Conservation (phyloP, 441 rosid species). For the Aleurites moluccanus region DNA sequence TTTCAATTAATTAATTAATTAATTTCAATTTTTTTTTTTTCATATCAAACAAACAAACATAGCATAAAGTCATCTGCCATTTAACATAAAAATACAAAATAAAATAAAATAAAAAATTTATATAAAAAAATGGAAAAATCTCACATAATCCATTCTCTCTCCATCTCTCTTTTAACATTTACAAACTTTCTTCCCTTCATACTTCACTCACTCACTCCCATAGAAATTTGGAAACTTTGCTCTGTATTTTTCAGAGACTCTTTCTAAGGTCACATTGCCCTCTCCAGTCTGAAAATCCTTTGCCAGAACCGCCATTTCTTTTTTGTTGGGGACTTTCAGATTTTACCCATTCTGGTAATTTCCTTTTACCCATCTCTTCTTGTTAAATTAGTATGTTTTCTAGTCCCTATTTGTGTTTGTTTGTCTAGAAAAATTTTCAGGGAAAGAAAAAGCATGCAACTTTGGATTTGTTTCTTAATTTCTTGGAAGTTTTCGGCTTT, state of each 20-base stretch:
- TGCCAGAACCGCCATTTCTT: not conserved
- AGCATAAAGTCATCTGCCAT: too few relatives aligned
- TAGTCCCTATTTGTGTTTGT: not conserved
- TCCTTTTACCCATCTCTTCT: not conserved
- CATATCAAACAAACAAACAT: too few relatives aligned
- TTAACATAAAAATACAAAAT: too few relatives aligned
- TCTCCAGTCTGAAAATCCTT: not conserved
- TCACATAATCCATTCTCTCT: not conserved
- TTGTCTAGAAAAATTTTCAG: not conserved
- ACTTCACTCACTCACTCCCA: not conserved
- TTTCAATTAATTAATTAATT: too few relatives aligned
- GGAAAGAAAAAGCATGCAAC: not conserved
- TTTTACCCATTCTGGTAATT: not conserved
- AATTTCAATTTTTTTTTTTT: too few relatives aligned
- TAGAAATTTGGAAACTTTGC: not conserved
- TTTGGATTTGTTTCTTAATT: not conserved
- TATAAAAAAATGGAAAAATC: not conserved
- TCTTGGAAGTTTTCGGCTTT: not conserved
- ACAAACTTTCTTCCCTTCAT: constrained; percentile 9
- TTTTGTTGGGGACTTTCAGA: not conserved
- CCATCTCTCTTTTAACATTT: not conserved
- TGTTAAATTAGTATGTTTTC: not conserved
- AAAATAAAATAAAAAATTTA: too few relatives aligned
- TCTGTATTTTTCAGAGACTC: not conserved
- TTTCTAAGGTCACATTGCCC: not conserved